phyloP scores from a whole-genome alignment of 257 asterid genomes.

The Nicotiana otophora region DNA sequence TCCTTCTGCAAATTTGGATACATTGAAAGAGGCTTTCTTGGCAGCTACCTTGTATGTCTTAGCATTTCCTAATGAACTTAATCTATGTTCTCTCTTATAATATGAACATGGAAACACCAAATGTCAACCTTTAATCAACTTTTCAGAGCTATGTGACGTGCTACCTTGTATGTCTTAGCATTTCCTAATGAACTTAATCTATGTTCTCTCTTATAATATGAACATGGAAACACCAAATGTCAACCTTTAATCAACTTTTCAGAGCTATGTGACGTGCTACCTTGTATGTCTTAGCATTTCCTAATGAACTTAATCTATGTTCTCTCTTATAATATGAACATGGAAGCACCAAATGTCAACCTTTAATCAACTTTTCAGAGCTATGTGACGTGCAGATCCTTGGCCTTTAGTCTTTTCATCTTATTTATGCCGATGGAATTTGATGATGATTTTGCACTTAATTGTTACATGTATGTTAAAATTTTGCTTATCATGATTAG shows the following conservation, averaged over 20 bases:
- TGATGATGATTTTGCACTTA: neutral
- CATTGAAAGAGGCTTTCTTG: slow-evolving; percentile 57
- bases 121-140: neutral
- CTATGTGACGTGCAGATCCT: neutral
- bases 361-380: neutral
- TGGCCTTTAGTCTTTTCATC: neutral
- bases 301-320: neutral
- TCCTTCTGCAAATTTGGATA: slow-evolving; percentile 71
- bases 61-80: neutral
- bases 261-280: neutral
- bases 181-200: neutral
- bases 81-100: neutral
- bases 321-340: neutral
- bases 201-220: neutral
- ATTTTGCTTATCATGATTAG: neutral
- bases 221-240: neutral
- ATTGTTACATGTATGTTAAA: neutral
- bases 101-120: neutral
- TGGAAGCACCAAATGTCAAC: neutral
- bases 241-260: neutral
- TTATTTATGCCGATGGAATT: neutral
- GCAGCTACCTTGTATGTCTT: slow-evolving; percentile 59
- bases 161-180: too few relatives aligned
- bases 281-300: slow-evolving; percentile 1
- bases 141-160: neutral